Conservation (phyloP, 2,329 filamentous ascomycete genomes). For the Leptosphaerulina australis region DNA sequence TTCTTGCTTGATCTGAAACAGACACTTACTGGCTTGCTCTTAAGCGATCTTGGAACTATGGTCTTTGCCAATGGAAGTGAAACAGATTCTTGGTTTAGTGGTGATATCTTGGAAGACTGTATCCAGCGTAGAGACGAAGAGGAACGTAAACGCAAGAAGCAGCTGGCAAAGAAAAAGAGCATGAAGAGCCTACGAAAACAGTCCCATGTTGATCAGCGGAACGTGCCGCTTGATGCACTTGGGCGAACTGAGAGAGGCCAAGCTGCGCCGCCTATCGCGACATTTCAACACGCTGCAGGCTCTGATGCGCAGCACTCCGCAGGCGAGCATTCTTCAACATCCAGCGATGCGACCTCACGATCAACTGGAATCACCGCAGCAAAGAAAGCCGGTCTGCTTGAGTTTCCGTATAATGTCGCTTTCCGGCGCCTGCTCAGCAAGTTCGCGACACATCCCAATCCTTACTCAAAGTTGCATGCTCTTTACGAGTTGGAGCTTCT, state of each 20-base stretch:
- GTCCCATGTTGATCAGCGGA: conserved; percentile 43
- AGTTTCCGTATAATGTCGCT: conserved; percentile 81
- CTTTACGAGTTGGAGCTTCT: conserved; percentile 83
- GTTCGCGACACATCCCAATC: conserved; percentile 89
- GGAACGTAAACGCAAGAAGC: conserved; percentile 48
- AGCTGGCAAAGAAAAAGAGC: conserved; percentile 55
- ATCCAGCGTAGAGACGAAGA: conserved; percentile 51
- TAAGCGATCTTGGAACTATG: conserved; percentile 87
- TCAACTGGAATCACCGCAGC: conserved; percentile 49
- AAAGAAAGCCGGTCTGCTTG: conserved; percentile 54
- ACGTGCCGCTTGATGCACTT: conserved; percentile 51
- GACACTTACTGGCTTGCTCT: conserved; percentile 78
- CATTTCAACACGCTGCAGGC: conserved; percentile 50
- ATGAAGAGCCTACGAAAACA: conserved; percentile 64
- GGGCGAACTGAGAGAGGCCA: conserved; percentile 51
- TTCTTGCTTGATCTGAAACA: conserved; percentile 81
- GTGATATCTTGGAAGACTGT: conserved; percentile 60
- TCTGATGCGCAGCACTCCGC: conserved; percentile 51
- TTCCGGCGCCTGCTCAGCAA: conserved; percentile 81
- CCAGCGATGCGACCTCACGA: conserved; percentile 53
- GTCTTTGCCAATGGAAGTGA: conserved; percentile 90
- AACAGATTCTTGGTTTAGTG: conserved; percentile 84
- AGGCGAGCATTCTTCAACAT: conserved; percentile 53
- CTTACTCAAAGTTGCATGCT: conserved; percentile 81
- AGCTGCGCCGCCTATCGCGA: conserved; percentile 51